A percentile compares a stretch with the other conserved stretches of the same genome.
Conservation (phyloP, 2,329 filamentous ascomycete species). For the Trichoderma gracile region DNA sequence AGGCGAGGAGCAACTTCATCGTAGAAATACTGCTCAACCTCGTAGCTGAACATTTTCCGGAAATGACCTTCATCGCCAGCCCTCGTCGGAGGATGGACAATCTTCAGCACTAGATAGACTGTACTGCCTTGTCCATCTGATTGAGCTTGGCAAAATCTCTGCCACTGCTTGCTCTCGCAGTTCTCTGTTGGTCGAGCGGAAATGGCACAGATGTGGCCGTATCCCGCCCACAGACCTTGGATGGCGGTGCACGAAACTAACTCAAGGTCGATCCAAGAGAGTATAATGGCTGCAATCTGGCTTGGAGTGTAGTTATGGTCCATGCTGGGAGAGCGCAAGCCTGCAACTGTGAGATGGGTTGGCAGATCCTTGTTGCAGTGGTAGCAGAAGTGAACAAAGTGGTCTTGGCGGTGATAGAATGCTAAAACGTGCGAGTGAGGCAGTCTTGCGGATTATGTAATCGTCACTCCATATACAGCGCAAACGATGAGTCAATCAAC, state of each 20-base stretch:
- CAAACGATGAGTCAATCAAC: too few species aligned
- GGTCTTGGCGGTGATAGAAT: too few species aligned
- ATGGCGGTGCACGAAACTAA: conserved; percentile 43
- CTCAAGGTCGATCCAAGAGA: conserved; percentile 44
- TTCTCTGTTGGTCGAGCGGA: conserved; percentile 42
- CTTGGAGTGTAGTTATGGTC: not conserved
- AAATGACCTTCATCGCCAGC: conserved; percentile 62
- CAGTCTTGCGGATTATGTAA: too few species aligned
- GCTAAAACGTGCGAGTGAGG: too few species aligned
- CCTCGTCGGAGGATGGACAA: conserved; percentile 51
- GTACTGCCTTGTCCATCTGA: conserved; percentile 29
- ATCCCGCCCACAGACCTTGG: conserved; percentile 54
- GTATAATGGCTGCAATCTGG: conserved; percentile 41
- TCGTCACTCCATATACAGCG: too few species aligned
- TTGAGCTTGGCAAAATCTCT: conserved; percentile 14
- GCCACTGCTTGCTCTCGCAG: conserved; percentile 27
- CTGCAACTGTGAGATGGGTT: not conserved
- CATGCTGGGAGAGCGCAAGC: not conserved
- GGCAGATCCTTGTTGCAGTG: not conserved
- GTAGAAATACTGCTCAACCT: conserved; percentile 69
- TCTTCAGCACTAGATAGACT: conserved; percentile 56
- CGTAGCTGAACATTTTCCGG: conserved; percentile 66
- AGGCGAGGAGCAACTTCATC: conserved; percentile 54
- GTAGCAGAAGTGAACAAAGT: too few species aligned
- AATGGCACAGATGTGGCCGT: conserved; percentile 58